phyloP scores from a whole-genome alignment of 495 filamentous ascomycete genomes.

The Penicillium bialowiezense region DNA sequence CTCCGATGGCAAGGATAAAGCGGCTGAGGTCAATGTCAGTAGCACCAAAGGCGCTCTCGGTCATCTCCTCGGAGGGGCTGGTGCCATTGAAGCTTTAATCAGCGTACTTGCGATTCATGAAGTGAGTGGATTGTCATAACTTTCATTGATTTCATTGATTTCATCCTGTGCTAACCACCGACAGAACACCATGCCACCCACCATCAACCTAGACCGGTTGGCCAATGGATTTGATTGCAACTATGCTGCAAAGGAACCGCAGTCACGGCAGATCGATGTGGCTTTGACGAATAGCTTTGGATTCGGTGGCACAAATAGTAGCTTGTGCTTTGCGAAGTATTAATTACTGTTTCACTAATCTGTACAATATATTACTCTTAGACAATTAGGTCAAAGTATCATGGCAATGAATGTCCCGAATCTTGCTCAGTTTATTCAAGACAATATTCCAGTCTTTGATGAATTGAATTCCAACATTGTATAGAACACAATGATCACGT shows the following conservation, averaged over 20 bases:
- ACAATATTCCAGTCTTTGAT: no score
- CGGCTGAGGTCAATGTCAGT: slow-evolving; percentile 73
- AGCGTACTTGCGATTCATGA: slow-evolving; percentile 72
- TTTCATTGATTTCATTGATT: no score
- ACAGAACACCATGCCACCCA: slow-evolving; percentile 81
- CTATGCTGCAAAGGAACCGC: slow-evolving; percentile 70
- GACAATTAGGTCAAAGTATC: no score
- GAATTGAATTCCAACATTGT: no score
- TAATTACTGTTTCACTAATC: background rate
- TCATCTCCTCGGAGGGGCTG: slow-evolving; percentile 87
- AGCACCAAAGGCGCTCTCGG: slow-evolving; percentile 93
- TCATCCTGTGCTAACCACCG: slow-evolving; percentile 26
- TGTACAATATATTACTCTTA: slow-evolving; percentile 10
- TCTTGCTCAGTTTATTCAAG: no score
- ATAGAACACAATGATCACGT: slow-evolving; percentile 19
- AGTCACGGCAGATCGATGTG: slow-evolving; percentile 67
- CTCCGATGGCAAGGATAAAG: slow-evolving; percentile 57
- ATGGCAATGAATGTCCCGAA: no score
- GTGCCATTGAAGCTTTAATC: slow-evolving; percentile 85
- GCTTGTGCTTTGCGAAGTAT: slow-evolving; percentile 66
- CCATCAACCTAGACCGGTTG: slow-evolving; percentile 73
- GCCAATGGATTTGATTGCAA: slow-evolving; percentile 78
- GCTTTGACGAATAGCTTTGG: slow-evolving; percentile 95
- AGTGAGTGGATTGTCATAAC: slow-evolving; percentile 59
- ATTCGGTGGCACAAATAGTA: slow-evolving; percentile 95